Evolutionary conservation across 768 basidiomycete species (phyloP).

Genomic region (Boletus edulis): DNA sequence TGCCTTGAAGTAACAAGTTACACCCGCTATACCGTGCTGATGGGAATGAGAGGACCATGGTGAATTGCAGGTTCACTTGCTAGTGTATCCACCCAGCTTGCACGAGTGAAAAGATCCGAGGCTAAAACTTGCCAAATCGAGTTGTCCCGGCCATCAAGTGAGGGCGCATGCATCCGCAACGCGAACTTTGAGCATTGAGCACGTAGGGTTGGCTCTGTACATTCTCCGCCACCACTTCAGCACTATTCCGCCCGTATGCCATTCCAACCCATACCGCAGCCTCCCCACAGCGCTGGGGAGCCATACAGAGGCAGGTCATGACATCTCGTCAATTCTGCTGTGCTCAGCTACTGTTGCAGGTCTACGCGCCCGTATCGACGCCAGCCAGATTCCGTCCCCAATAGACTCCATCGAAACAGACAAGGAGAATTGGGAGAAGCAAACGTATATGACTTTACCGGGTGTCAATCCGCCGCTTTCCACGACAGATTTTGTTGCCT

Average conservation of each 20-base stretch:
- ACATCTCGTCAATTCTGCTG: background rate
- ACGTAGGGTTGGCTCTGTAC: no score
- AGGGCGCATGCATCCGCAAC: no score
- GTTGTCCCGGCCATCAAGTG: no score
- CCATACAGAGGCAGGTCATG: constrained; percentile 39
- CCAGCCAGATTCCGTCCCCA: constrained; percentile 88
- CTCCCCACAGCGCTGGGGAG: constrained; percentile 58
- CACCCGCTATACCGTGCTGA: no score
- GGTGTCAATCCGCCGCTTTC: constrained; percentile 71
- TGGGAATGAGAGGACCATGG: no score
- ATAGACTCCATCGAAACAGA: constrained; percentile 77
- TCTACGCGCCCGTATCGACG: constrained; percentile 79
- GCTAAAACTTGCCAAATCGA: no score
- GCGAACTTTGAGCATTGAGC: no score
- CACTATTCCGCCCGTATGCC: constrained; percentile 13
- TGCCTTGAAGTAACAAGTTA: no score
- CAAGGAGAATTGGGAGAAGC: constrained; percentile 72
- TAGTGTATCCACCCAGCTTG: no score
- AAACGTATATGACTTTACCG: constrained; percentile 63
- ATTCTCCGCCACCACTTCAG: background rate
- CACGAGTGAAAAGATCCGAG: no score
- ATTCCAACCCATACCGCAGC: constrained; percentile 47
- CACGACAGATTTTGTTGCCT: constrained; percentile 84
- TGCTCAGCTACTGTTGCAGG: constrained; percentile 41
- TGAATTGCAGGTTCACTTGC: no score